phyloP scores from a whole-genome alignment of 2,329 filamentous ascomycete genomes.

The Sclerotinia sclerotiorum region DNA sequence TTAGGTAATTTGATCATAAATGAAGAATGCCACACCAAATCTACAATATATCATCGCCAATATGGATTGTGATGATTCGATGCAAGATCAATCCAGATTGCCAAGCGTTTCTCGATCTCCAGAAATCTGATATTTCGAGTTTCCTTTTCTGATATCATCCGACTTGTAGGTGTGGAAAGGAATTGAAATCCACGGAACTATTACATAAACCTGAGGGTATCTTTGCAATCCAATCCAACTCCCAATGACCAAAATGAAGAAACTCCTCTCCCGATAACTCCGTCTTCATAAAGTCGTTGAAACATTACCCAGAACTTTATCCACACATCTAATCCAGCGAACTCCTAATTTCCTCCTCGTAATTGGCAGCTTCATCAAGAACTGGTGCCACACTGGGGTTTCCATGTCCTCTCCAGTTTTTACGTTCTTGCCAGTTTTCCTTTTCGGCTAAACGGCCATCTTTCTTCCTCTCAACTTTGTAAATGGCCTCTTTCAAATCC shows the following conservation, averaged over 20 bases:
- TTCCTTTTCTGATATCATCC: background rate
- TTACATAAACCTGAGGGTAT: background rate
- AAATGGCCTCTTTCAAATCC: constrained; percentile 31
- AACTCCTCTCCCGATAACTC: background rate
- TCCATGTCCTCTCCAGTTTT: constrained; percentile 29
- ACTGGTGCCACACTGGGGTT: constrained; percentile 30
- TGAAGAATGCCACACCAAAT: background rate
- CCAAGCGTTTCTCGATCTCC: constrained; percentile 1
- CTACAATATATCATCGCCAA: background rate
- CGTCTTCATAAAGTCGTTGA: background rate
- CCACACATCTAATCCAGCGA: constrained; percentile 28
- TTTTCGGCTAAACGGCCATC: background rate
- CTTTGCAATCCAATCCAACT: constrained; percentile 12
- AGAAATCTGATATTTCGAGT: background rate
- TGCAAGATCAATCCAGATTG: background rate
- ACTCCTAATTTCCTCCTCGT: constrained; percentile 32
- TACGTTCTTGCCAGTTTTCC: constrained; percentile 15
- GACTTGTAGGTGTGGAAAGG: background rate
- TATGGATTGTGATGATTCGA: background rate
- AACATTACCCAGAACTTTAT: constrained; percentile 7
- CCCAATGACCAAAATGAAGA: background rate
- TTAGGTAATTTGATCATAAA: background rate
- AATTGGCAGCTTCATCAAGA: constrained; percentile 34
- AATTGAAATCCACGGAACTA: background rate
- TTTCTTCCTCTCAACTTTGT: constrained; percentile 27